These are phyloP conservation scores for Marsdenia floribunda DNA, from an alignment of 257 asterid genomes.

Conservation along the genomic window DNA sequence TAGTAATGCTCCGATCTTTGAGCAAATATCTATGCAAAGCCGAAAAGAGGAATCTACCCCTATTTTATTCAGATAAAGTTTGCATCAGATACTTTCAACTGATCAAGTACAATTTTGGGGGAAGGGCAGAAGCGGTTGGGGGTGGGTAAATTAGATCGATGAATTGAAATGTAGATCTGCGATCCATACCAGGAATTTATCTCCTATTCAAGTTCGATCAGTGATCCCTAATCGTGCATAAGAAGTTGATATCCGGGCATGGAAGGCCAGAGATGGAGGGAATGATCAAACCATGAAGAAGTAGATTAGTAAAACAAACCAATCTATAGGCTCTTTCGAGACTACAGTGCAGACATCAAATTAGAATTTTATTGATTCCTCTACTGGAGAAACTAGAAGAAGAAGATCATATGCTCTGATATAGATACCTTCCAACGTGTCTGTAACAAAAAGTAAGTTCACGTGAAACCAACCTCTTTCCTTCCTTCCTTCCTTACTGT, in stretches of 20 bases:
- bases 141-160: background rate
- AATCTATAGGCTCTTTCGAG: slow-evolving; percentile 44
- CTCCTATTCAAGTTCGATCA: slow-evolving; percentile 53
- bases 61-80: slow-evolving; percentile 12
- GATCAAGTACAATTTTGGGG: slow-evolving; percentile 5
- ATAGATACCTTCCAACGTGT: slow-evolving; percentile 34
- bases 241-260: slow-evolving; percentile 53
- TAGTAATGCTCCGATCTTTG: slow-evolving; percentile 38
- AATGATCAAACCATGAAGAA: background rate
- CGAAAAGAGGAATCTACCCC: slow-evolving; percentile 41
- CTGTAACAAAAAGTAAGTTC: slow-evolving; percentile 37
- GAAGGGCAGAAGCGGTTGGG: slow-evolving; percentile 19
- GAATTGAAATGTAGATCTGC: slow-evolving; percentile 10
- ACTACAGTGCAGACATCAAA: slow-evolving; percentile 27
- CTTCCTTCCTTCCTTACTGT: slow-evolving; percentile 11
- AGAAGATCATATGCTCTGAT: background rate
- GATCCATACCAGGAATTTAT: slow-evolving; percentile 35
- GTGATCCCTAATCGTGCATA: slow-evolving; percentile 51
- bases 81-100: slow-evolving; percentile 3
- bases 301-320: background rate
- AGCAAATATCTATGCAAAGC: slow-evolving; percentile 27
- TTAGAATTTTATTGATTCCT: no score
- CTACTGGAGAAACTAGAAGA: background rate
- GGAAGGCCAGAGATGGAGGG: slow-evolving; percentile 39
- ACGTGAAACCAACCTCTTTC: slow-evolving; percentile 37